These are phyloP conservation scores for Tillandsia leiboldiana DNA, from an alignment of 176 grass and related monocot species.

Conservation along the genomic window DNA sequence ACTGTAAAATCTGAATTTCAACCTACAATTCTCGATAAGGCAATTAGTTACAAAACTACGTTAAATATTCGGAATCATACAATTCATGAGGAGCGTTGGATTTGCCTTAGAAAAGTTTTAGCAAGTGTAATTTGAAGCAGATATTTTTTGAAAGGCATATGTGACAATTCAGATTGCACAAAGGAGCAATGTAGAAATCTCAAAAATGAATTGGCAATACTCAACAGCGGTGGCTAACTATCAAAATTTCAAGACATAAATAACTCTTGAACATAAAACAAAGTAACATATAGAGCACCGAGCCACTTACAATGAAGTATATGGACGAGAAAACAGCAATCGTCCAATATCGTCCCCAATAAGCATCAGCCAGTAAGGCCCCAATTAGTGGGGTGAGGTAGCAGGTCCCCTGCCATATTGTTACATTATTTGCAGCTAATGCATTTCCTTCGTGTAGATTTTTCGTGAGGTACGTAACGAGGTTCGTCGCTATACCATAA, in stretches of 20 bases:
- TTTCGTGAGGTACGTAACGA: conserved; percentile 79
- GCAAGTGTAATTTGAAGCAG: too few species aligned
- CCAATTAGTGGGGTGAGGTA: conserved; percentile 73
- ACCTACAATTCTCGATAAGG: too few species aligned
- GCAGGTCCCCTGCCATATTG: conserved; percentile 79
- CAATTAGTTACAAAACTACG: too few species aligned
- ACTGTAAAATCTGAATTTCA: too few species aligned
- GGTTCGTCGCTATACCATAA: conserved; percentile 77
- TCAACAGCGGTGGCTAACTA: too few species aligned
- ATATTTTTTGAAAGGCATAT: too few species aligned
- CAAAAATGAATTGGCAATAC: too few species aligned
- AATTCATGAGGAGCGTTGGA: too few species aligned
- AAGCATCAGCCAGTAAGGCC: conserved; percentile 81
- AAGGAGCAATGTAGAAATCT: too few species aligned
- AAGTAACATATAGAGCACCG: not conserved
- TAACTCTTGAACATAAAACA: not conserved
- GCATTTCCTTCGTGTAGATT: conserved; percentile 79
- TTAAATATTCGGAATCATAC: too few species aligned
- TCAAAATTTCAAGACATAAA: not conserved
- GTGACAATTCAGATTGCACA: too few species aligned
- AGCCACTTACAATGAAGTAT: conserved; percentile 72
- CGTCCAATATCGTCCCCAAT: conserved; percentile 87
- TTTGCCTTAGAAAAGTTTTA: too few species aligned
- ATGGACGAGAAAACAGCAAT: conserved; percentile 67
- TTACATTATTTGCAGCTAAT: conserved; percentile 67